Conservation (phyloP, 371 early-diverging fungal genomes). For the Apophysomyces elegans region DNA sequence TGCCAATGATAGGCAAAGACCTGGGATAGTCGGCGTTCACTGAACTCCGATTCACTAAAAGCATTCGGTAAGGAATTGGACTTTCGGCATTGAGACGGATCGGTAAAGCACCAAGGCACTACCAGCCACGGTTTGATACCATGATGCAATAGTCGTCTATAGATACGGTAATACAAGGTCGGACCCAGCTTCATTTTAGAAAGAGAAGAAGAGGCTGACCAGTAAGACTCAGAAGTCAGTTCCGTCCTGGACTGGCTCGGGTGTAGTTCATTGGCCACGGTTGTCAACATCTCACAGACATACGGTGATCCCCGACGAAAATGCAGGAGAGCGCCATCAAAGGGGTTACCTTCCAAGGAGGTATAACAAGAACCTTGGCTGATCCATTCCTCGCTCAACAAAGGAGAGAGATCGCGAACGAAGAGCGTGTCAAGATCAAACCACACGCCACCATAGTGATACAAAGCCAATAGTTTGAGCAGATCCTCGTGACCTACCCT, state of each 20-base stretch:
- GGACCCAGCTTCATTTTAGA: neutral
- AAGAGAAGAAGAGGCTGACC: too few relatives aligned
- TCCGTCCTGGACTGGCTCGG: neutral
- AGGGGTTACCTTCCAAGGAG: constrained; percentile 39
- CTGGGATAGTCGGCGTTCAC: constrained; percentile 5
- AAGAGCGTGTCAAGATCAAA: constrained; percentile 52
- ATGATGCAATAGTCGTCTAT: constrained; percentile 34
- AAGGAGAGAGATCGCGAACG: constrained; percentile 47
- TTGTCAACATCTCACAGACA: constrained; percentile 45
- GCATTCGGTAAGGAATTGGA: constrained; percentile 28
- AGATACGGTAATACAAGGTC: constrained; percentile 33
- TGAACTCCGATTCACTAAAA: neutral
- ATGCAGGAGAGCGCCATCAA: constrained; percentile 37
- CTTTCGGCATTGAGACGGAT: constrained; percentile 40
- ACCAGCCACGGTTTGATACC: constrained; percentile 41
- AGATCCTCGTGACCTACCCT: constrained; percentile 17
- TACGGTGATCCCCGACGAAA: constrained; percentile 42
- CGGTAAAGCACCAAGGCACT: constrained; percentile 56
- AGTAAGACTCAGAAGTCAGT: too few relatives aligned
- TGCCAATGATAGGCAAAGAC: constrained; percentile 25
- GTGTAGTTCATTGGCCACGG: constrained; percentile 2
- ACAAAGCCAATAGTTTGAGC: constrained; percentile 41
- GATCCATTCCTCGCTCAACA: constrained; percentile 51
- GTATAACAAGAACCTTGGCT: constrained; percentile 43
- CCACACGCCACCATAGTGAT: constrained; percentile 55